These are phyloP conservation scores for Oryza meridionalis DNA, from an alignment of 176 grass and related monocot species.

Conservation along the genomic window DNA sequence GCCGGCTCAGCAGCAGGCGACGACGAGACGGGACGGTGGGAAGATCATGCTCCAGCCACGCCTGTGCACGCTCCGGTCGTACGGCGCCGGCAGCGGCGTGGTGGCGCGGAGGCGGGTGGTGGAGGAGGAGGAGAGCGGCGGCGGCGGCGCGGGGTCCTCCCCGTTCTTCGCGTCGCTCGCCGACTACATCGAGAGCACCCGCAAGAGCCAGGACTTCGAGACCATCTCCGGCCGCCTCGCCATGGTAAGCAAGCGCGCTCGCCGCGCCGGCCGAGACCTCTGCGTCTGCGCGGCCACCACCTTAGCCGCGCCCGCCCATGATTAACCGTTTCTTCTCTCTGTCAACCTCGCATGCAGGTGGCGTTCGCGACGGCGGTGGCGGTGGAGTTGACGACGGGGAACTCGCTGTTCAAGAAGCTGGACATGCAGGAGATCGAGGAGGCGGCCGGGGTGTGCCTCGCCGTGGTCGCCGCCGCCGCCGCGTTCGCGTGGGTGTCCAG, in stretches of 20 bases:
- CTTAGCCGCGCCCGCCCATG: neutral
- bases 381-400: constrained; percentile 76
- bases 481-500: constrained; percentile 82
- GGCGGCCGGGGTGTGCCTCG: constrained; percentile 69
- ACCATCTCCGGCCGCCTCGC: constrained; percentile 92
- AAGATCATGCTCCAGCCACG: constrained; percentile 92
- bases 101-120: constrained; percentile 39
- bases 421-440: constrained; percentile 82
- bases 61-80: constrained; percentile 88
- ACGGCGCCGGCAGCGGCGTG: constrained; percentile 55
- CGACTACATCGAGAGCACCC: constrained; percentile 91
- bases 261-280: neutral
- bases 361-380: constrained; percentile 77
- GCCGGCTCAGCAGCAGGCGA: neutral
- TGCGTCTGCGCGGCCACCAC: neutral
- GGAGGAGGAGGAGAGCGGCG: constrained; percentile 24
- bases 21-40: constrained; percentile 38
- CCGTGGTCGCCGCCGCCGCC: constrained; percentile 69
- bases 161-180: constrained; percentile 90
- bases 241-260: constrained; percentile 53
- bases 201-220: constrained; percentile 94
- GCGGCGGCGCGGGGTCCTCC: constrained; percentile 37
- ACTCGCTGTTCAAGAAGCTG: constrained; percentile 96
- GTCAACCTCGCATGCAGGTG: constrained; percentile 33
- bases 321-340: neutral